Evolutionary conservation across 1,284 basidiomycete genomes (phyloP), one percentile per base, ranked within the genome.

Genomic region (Trichosporon sp.): DNA sequence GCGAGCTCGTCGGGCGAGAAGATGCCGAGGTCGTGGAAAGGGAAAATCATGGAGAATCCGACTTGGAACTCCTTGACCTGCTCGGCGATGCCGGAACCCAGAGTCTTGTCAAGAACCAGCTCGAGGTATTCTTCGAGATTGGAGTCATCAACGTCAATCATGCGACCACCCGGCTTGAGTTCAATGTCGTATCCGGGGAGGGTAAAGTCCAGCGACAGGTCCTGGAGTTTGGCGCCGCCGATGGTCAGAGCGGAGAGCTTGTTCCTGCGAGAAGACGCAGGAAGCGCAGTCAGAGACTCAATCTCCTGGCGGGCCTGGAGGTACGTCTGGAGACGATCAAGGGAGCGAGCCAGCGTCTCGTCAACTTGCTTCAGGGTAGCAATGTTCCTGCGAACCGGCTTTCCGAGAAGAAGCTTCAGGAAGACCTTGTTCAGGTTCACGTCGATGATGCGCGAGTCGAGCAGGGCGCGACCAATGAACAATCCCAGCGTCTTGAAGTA

Each of bases 401-500:
- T 90, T 62, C 92, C 92, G 11, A 98, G 87, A 2, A 95, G 87
- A 51, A 92, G 87, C 78, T 92, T 93, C 75, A 98, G 86, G 86
- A 98, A 98, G 25, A 95, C 85, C 78, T 92, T 92, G 85, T 94
- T 97, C 81, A 99, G 90, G 62, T 92, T 90, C 76, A 98, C 86
- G 82, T 99, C 97, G 81, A 99, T 95, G 80, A 99, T 98, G 53
- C 97, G 88, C 27, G 95, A 97, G 83, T 99, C 97, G 62, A 99
- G 86, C 86, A 99, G 89, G 1, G 95, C 94, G 84, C 98, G 97
- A 38, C 95, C 97, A n/a, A 98, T 90, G 80, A 99, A 98, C 80
- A 97, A 92, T 5, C 97, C 97, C 53, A 99, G 89, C 23, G 96
- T 91, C 66, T 90, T 89, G 83, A 96, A 91, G 66, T 95, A 88